These are phyloP conservation scores for Pezicula rhizophila DNA, from an alignment of 2,329 filamentous ascomycete genomes.

Conservation along the genomic window DNA sequence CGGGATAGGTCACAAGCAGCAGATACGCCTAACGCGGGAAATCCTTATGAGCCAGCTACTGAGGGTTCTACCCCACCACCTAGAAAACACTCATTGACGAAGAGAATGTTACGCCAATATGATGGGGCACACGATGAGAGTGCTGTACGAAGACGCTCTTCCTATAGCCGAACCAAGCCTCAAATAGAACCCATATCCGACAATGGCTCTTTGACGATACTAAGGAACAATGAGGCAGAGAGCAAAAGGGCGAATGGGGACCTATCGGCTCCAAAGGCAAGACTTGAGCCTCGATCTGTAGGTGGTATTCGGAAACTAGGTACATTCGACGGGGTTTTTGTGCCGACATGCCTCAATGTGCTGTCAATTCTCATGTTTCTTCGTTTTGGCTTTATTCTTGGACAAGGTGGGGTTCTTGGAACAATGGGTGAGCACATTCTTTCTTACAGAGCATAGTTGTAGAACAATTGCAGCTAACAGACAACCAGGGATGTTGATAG, in stretches of 20 bases:
- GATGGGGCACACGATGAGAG: slow-evolving; percentile 6
- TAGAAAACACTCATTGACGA: slow-evolving; percentile 19
- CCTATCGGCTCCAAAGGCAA: slow-evolving; percentile 30
- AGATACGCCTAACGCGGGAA: slow-evolving; percentile 3
- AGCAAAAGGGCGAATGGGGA: slow-evolving; percentile 24
- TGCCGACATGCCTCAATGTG: slow-evolving; percentile 84
- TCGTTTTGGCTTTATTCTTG: slow-evolving; percentile 78
- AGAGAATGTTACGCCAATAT: slow-evolving; percentile 14
- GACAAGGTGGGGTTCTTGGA: slow-evolving; percentile 71
- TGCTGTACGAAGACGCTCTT: slow-evolving; percentile 7
- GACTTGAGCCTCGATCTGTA: slow-evolving; percentile 32
- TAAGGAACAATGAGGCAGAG: slow-evolving; percentile 20
- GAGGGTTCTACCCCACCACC: slow-evolving; percentile 19
- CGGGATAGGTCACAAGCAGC: background rate
- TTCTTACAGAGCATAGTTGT: background rate
- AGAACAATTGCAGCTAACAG: slow-evolving; percentile 14
- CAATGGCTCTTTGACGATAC: slow-evolving; percentile 17
- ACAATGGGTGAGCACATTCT: slow-evolving; percentile 60
- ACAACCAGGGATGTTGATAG: slow-evolving; percentile 58
- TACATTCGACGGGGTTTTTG: slow-evolving; percentile 73
- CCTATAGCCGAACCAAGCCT: slow-evolving; percentile 7
- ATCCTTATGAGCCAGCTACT: slow-evolving; percentile 22
- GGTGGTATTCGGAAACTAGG: slow-evolving; percentile 57
- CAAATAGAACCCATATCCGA: slow-evolving; percentile 1
- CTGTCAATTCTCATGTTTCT: slow-evolving; percentile 90